Evolutionary conservation across 345 rosid species (phyloP).

Genomic region (Carallia pectinifolia): DNA sequence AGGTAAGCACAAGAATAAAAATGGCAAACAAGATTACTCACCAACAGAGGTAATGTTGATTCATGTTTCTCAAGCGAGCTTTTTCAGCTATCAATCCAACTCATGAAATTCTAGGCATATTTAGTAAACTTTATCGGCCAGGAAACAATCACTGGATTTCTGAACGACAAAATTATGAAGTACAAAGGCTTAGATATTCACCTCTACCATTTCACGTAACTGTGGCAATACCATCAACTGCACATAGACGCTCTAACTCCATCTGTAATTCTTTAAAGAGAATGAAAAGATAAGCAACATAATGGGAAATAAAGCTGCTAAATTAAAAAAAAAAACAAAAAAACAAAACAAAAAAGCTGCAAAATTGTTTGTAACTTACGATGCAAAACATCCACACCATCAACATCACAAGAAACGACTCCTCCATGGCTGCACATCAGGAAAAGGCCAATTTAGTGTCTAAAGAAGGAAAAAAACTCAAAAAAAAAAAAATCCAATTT

Average conservation of each 20-base stretch:
- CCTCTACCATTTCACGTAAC: conserved; percentile 70
- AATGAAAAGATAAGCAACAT: neutral
- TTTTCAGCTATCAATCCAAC: conserved; percentile 69
- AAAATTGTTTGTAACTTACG: no score
- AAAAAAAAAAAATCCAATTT: neutral
- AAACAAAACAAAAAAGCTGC: no score
- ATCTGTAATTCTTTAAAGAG: conserved; percentile 58
- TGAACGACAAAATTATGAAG: neutral
- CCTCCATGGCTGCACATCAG: conserved; percentile 66
- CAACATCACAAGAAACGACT: conserved; percentile 91
- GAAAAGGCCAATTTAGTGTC: neutral
- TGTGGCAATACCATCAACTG: conserved; percentile 53
- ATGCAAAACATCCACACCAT: conserved; percentile 56
- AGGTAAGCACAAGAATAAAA: neutral
- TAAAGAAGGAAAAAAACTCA: neutral
- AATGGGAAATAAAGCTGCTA: neutral
- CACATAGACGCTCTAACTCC: conserved; percentile 53
- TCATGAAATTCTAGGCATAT: conserved; percentile 50
- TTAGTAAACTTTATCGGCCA: conserved; percentile 12
- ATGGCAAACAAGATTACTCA: conserved; percentile 27
- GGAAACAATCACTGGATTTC: conserved; percentile 1
- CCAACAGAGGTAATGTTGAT: conserved; percentile 66
- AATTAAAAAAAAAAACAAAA: no score
- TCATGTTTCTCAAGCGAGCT: conserved; percentile 61
- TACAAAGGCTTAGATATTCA: conserved; percentile 15